Percentiles rank a stretch among this genome's conserved stretches.
Conservation (phyloP, 129 eudicot species). For the Helichrysum umbraculigerum region DNA sequence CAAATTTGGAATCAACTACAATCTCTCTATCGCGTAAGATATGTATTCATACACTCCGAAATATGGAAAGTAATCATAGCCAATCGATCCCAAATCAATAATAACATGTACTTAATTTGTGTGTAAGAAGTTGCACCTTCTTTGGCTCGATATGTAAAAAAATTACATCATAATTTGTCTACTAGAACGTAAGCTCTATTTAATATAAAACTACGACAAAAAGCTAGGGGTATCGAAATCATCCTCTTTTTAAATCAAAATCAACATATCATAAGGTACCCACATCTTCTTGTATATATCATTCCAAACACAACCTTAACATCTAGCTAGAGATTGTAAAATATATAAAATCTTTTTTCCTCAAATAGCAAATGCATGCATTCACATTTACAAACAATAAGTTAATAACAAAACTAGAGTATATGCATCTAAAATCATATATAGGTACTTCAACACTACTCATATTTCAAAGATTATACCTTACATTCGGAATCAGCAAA, state of each 20-base stretch:
- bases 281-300: background rate
- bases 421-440: background rate
- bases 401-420: background rate
- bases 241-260: background rate
- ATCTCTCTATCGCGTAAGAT: background rate
- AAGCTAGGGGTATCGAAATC: background rate
- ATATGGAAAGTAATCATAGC: background rate
- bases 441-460: background rate
- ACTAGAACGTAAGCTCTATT: background rate
- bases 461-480: constrained; percentile 1
- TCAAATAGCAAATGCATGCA: constrained; percentile 14
- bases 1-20: constrained; percentile 1
- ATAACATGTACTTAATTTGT: background rate
- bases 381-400: constrained; percentile 11
- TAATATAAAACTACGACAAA: too few species aligned
- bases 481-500: background rate
- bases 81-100: background rate
- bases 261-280: background rate
- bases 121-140: background rate
- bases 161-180: background rate
- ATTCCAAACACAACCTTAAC: background rate
- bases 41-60: background rate
- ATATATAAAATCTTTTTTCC: background rate
- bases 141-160: background rate
- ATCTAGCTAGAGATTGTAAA: background rate